phyloP scores from a whole-genome alignment of 208 protist species.

The Endotrypanum monterogeii region DNA sequence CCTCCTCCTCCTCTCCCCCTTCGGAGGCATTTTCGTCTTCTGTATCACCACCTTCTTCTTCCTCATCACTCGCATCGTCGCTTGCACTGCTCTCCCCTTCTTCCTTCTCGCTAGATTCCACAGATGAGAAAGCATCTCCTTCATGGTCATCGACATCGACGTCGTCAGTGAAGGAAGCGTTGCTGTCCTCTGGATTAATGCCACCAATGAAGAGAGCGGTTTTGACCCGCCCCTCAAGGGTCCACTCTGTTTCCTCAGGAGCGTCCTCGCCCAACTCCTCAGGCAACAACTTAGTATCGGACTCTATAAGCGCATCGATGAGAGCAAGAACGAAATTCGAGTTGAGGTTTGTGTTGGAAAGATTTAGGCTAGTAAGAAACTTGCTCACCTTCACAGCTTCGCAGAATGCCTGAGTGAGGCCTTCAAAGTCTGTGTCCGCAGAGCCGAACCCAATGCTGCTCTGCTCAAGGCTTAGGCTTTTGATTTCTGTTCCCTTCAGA shows the following conservation, averaged over 20 bases:
- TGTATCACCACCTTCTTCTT: background rate
- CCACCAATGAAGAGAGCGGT: constrained; percentile 5
- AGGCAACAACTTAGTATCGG: constrained; percentile 61
- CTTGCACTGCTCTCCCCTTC: constrained; percentile 6
- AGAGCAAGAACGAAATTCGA: constrained; percentile 28
- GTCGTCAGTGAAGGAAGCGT: background rate
- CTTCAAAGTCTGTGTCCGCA: constrained; percentile 32
- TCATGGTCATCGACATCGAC: constrained; percentile 15
- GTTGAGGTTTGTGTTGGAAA: constrained; percentile 61
- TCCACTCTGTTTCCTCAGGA: constrained; percentile 14
- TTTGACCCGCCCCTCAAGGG: constrained; percentile 21
- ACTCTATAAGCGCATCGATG: constrained; percentile 47
- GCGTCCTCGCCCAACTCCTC: constrained; percentile 41
- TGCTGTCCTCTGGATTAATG: constrained; percentile 8
- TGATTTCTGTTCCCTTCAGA: constrained; percentile 25
- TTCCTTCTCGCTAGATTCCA: background rate
- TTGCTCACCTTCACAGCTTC: constrained; percentile 75
- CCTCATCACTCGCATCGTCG: constrained; percentile 9
- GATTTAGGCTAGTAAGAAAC: constrained; percentile 64
- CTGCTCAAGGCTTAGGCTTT: constrained; percentile 45
- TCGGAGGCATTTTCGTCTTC: constrained; percentile 32
- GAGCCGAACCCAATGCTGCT: constrained; percentile 50
- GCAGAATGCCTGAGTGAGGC: constrained; percentile 35
- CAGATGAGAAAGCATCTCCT: constrained; percentile 1
- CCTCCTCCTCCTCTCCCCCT: constrained; percentile 30